Evolutionary conservation across 305 asterid species (phyloP).

Genomic region (Fraxinus nigra): DNA sequence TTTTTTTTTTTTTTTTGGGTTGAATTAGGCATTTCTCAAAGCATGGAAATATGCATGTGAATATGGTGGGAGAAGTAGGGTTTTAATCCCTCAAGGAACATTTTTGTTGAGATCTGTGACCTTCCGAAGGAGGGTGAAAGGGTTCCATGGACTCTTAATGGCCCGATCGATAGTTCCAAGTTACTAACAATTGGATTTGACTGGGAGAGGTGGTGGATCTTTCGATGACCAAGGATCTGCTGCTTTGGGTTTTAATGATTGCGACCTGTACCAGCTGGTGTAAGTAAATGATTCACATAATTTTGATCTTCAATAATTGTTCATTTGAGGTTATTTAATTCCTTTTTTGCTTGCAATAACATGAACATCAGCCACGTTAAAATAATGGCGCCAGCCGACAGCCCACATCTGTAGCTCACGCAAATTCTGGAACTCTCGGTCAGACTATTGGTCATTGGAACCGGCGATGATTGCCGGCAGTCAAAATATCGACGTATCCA

Average conservation of each 20-base stretch:
- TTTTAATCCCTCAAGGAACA: conserved; percentile 48
- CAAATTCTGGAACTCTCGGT: conserved; percentile 28
- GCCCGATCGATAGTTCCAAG: conserved; percentile 32
- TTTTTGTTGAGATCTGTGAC: conserved; percentile 39
- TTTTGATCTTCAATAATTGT: background rate
- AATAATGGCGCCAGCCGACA: conserved; percentile 44
- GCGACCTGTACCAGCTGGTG: conserved; percentile 48
- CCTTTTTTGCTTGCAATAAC: conserved; percentile 42
- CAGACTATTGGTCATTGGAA: conserved; percentile 21
- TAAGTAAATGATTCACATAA: conserved; percentile 28
- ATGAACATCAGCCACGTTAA: conserved; percentile 27
- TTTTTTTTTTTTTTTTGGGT: too few species aligned
- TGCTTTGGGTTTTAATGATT: conserved; percentile 17
- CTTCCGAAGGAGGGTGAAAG: conserved; percentile 53
- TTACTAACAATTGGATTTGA: conserved; percentile 61
- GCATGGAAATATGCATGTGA: conserved; percentile 70
- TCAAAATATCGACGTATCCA: conserved; percentile 29
- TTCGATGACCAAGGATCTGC: conserved; percentile 69
- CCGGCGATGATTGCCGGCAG: conserved; percentile 65
- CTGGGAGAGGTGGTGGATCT: conserved; percentile 58
- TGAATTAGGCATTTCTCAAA: conserved; percentile 52
- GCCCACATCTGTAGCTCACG: conserved; percentile 54
- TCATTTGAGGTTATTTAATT: background rate
- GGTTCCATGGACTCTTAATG: conserved; percentile 40
- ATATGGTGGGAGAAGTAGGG: conserved; percentile 39